Base-by-base conservation (phyloP, 306 rosid species). In the Acmispon strigosus region DNA sequence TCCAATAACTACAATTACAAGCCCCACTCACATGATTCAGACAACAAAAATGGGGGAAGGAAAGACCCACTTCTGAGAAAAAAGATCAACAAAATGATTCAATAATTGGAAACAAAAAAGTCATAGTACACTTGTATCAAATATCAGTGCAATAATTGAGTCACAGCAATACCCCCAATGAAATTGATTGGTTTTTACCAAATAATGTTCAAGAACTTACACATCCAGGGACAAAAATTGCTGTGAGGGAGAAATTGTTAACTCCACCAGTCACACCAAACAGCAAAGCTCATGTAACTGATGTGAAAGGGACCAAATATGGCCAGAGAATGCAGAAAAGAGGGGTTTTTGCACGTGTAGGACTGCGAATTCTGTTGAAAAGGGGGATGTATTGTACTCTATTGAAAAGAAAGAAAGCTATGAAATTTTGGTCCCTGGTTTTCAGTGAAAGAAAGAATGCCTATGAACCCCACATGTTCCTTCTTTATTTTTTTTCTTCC, bases 391-490 rank as follows among this genome's bases (percentile, higher is more conserved):
- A 77, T 32, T 42, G 32, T 29, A 66, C 3, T 50, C 37, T 36
- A 61, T 48, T 65, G 62, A 64, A 82, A 42, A 52, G 75, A 78
- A 82, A 67, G 78, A 70, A 68, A 57, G 74, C 59, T 54, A 49
- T 60, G 66, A 78, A 78, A 79, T 62, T 73, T 72, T 80, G 71
- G 70, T 78, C 75, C 95, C 91, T 78, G 89, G 86, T 84, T 84
- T 88, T 90, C 92, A 83, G 92, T 86, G 96, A 87, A 73, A 76
- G 61, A 32, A 69, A 51, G 44, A 62, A 62, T 10, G 76, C 80
- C 84, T 67, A 24, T 51, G 29, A 84, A 50, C 88, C 91, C 90
- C 93, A 86, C 97, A 84, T 85, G 90, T 73, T 82, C 13, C 72
- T 68, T 58, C 51, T 66, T 18, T 72, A 62, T 17, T 64, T 65